Percentiles rank a stretch among this genome's conserved stretches.
Evolutionary conservation across 2,329 filamentous ascomycete genomes (phyloP).

Genomic region (Epichloe typhina): DNA sequence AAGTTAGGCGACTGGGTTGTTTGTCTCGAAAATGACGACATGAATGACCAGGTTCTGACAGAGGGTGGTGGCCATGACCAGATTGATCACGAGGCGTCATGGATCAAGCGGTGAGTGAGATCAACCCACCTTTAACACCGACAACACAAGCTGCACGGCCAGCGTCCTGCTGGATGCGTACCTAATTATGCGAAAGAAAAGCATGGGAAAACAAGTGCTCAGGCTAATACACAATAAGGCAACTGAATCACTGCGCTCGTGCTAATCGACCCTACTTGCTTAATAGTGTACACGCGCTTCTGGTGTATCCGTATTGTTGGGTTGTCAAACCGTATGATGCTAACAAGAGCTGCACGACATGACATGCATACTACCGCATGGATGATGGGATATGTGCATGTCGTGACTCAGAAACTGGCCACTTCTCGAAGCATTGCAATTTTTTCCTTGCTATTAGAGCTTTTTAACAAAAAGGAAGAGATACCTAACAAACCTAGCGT

Average conservation of each 20-base stretch:
- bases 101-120: conserved; percentile 2
- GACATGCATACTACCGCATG: conserved; percentile 12
- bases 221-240: not conserved
- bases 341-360: conserved; percentile 9
- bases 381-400: not conserved
- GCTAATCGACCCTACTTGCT: conserved; percentile 3
- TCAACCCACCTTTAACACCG: not conserved
- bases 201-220: not conserved
- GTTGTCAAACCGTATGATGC: conserved; percentile 1
- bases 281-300: not conserved
- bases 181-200: not conserved
- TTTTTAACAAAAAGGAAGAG: not conserved
- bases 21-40: conserved; percentile 2
- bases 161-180: not conserved
- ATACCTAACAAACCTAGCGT: no score
- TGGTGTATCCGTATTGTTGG: conserved; percentile 8
- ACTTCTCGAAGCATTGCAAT: not conserved
- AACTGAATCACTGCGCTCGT: not conserved
- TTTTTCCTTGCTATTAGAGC: not conserved
- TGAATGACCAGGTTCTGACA: not conserved
- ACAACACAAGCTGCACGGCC: not conserved
- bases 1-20: not conserved
- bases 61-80: not conserved
- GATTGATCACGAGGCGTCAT: conserved; percentile 1
- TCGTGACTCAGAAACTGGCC: not conserved